These are phyloP conservation scores for Chalaropsis thielavioides DNA, from an alignment of 2,329 filamentous ascomycete genomes.

Conservation along the genomic window DNA sequence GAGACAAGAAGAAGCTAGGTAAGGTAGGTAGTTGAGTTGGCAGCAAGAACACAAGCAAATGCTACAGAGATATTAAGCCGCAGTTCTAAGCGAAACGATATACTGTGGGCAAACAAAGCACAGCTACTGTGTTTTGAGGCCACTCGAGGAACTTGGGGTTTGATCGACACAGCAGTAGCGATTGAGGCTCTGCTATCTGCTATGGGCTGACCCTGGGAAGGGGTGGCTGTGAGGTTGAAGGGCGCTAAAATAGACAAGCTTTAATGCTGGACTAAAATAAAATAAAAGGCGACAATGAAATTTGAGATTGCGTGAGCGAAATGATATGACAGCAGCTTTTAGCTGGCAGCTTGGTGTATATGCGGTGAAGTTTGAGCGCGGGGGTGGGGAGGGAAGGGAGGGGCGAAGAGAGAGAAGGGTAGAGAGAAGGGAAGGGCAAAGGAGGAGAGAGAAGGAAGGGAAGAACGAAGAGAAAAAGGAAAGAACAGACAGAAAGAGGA, in stretches of 20 bases:
- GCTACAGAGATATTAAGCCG: background rate
- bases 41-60: background rate
- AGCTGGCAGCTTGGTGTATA: background rate
- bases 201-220: no score
- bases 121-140: background rate
- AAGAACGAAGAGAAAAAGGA: background rate
- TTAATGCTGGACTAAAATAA: background rate
- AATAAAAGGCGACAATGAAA: background rate
- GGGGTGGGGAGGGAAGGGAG: background rate
- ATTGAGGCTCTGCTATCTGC: background rate
- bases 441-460: background rate
- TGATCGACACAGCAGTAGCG: conserved; percentile 1
- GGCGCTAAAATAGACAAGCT: background rate
- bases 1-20: no score
- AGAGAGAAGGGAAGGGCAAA: background rate
- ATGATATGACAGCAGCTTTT: background rate
- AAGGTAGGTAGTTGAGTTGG: no score
- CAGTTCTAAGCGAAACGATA: background rate
- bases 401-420: background rate
- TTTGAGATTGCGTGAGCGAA: background rate
- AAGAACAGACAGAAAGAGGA: background rate
- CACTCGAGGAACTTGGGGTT: background rate
- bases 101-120: background rate
- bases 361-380: background rate
- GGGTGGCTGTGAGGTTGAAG: background rate